These are phyloP conservation scores for Aeschynomene evenia DNA, from an alignment of 306 rosid species.

Conservation along the genomic window DNA sequence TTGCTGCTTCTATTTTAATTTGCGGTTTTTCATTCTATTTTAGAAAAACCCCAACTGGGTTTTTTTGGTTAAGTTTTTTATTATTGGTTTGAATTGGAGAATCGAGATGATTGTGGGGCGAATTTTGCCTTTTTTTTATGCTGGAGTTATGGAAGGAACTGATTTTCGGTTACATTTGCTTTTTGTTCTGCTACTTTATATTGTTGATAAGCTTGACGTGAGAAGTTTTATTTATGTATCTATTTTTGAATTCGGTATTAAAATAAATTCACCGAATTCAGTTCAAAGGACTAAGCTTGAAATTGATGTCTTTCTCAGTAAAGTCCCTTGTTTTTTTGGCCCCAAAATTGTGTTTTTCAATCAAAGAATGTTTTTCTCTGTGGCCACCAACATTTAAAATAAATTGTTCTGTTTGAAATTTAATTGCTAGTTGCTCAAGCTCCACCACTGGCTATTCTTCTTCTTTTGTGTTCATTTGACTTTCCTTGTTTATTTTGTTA, in stretches of 20 bases:
- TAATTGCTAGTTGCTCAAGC: not conserved
- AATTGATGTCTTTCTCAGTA: not conserved
- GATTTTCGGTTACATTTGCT: not conserved
- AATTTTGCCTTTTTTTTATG: not conserved
- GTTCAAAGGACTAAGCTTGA: slow-evolving; percentile 8
- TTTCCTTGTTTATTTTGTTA: not conserved
- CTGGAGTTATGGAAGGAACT: not conserved
- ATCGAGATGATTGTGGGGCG: not conserved
- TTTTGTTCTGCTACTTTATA: not conserved
- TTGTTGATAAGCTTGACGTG: slow-evolving; percentile 7
- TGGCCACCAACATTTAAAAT: not conserved
- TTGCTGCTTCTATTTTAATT: not conserved
- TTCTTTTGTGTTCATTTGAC: not conserved
- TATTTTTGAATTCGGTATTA: too few relatives aligned
- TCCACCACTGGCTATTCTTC: not conserved
- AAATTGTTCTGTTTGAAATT: not conserved
- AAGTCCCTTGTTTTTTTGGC: not conserved
- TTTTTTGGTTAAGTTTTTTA: not conserved
- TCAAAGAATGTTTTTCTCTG: not conserved
- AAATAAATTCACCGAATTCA: not conserved
- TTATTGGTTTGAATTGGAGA: not conserved
- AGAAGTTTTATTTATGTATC: not conserved
- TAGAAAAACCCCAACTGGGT: not conserved
- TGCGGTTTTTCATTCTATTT: not conserved
- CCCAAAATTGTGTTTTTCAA: not conserved